Conservation (phyloP, 2,329 filamentous ascomycete species). For the Golovinomyces cichoracearum region DNA sequence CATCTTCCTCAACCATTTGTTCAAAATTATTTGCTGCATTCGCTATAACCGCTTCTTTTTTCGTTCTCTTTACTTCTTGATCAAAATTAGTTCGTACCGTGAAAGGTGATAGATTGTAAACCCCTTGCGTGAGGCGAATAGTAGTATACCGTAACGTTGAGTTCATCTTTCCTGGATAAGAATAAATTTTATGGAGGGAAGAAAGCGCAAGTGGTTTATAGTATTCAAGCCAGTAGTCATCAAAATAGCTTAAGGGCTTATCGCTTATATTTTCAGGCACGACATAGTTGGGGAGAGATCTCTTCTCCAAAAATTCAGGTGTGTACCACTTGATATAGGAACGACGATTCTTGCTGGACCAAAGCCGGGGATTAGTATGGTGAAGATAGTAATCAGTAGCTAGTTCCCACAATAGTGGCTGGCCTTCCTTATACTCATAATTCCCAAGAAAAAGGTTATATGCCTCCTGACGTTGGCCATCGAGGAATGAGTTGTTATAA, state of each 20-base stretch:
- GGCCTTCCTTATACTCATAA: constrained; percentile 64
- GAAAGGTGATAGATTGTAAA: constrained; percentile 73
- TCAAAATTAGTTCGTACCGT: constrained; percentile 41
- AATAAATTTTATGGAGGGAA: constrained; percentile 74
- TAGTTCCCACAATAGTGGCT: constrained; percentile 93
- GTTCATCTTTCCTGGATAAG: constrained; percentile 53
- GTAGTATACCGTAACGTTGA: constrained; percentile 66
- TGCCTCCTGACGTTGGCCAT: constrained; percentile 90
- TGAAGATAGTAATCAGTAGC: constrained; percentile 90
- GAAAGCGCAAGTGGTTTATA: constrained; percentile 74
- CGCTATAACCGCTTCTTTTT: constrained; percentile 45
- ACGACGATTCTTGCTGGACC: constrained; percentile 33
- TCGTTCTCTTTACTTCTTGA: constrained; percentile 34
- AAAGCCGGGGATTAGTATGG: constrained; percentile 55
- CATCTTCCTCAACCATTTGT: constrained; percentile 17
- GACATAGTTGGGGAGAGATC: constrained; percentile 15
- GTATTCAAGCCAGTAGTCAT: constrained; percentile 96
- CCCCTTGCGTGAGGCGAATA: constrained; percentile 42
- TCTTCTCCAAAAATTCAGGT: constrained; percentile 39
- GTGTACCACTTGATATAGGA: constrained; percentile 84
- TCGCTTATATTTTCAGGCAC: constrained; percentile 5
- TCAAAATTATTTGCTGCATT: constrained; percentile 26
- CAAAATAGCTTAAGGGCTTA: constrained; percentile 29
- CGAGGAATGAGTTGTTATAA: constrained; percentile 95
- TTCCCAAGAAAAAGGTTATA: constrained; percentile 95